Percentiles rank a stretch among this genome's conserved stretches.
phyloP scores from a whole-genome alignment of 1,284 basidiomycete genomes.

The Boletellus deceptivus region DNA sequence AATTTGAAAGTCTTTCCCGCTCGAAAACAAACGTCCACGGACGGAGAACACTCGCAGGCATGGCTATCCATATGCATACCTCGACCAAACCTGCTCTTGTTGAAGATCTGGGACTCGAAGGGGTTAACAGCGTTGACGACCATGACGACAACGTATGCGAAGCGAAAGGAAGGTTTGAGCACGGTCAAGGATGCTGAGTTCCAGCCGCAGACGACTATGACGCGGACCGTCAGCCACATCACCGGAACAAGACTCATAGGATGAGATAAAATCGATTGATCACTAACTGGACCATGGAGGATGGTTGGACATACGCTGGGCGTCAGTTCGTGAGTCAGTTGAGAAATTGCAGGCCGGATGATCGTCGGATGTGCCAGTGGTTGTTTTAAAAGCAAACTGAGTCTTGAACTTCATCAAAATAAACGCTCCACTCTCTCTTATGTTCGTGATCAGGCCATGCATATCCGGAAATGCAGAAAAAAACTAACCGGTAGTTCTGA shows the following conservation, averaged over 20 bases:
- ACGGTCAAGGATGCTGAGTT: background rate
- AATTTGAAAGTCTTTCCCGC: conserved; percentile 12
- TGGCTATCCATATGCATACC: background rate
- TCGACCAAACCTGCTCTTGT: conserved; percentile 1
- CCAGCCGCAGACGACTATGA: conserved; percentile 13
- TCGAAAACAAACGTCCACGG: background rate
- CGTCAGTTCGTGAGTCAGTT: background rate
- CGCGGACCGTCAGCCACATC: conserved; percentile 18
- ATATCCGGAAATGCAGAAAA: background rate
- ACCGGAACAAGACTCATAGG: background rate
- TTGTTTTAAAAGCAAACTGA: too few species aligned
- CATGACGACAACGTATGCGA: conserved; percentile 11
- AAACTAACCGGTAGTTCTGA: background rate
- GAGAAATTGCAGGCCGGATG: background rate
- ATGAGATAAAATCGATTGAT: background rate
- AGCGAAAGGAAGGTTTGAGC: conserved; percentile 8
- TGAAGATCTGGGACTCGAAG: conserved; percentile 15
- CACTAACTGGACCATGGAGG: background rate
- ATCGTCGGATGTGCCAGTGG: background rate
- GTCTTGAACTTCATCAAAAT: too few species aligned
- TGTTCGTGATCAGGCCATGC: too few species aligned
- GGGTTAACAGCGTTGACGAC: conserved; percentile 12
- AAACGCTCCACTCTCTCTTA: too few species aligned
- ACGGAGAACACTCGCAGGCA: background rate
- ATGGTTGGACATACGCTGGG: conserved; percentile 8